phyloP scores from a whole-genome alignment of 371 early-diverging fungal genomes.

The Mucor circinelloides region DNA sequence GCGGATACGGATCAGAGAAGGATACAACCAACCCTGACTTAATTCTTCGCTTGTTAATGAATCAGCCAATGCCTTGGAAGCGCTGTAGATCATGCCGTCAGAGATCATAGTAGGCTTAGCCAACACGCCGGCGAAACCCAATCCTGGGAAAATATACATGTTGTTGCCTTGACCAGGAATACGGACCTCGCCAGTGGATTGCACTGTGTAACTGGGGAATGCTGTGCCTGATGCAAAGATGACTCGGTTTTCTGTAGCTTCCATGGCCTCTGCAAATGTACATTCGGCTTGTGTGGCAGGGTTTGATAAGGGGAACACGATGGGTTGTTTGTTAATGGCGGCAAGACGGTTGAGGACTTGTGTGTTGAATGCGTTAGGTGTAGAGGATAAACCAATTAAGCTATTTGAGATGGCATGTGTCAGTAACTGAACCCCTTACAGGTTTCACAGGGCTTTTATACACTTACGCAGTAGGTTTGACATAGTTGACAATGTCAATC shows the following conservation, averaged over 20 bases:
- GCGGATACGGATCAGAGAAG: conserved; percentile 81
- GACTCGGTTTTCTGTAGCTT: conserved; percentile 76
- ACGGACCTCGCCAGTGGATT: conserved; percentile 55
- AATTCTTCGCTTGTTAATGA: conserved; percentile 72
- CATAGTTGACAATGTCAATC: conserved; percentile 71
- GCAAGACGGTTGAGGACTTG: conserved; percentile 68
- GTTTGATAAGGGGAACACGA: conserved; percentile 94
- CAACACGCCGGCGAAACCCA: conserved; percentile 83
- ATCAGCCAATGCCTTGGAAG: conserved; percentile 79
- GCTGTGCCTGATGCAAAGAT: conserved; percentile 96
- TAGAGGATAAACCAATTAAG: conserved; percentile 85
- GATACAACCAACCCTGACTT: conserved; percentile 73
- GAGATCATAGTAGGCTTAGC: conserved; percentile 69
- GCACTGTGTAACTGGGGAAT: conserved; percentile 77
- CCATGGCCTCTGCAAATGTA: conserved; percentile 89
- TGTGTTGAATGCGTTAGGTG: conserved; percentile 71
- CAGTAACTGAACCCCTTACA: background rate
- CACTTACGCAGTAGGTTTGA: conserved; percentile 32
- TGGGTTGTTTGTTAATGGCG: conserved; percentile 76
- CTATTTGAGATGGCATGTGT: conserved; percentile 7
- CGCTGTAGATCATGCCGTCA: conserved; percentile 77
- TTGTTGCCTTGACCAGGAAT: conserved; percentile 93
- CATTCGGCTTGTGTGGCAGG: conserved; percentile 90
- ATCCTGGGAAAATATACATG: conserved; percentile 91
- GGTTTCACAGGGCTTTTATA: conserved; percentile 21